Percentiles rank a stretch among this genome's conserved stretches.
These are phyloP conservation scores for Saxophila tyrrhenica DNA, from an alignment of 495 filamentous ascomycete genomes.

Conservation along the genomic window DNA sequence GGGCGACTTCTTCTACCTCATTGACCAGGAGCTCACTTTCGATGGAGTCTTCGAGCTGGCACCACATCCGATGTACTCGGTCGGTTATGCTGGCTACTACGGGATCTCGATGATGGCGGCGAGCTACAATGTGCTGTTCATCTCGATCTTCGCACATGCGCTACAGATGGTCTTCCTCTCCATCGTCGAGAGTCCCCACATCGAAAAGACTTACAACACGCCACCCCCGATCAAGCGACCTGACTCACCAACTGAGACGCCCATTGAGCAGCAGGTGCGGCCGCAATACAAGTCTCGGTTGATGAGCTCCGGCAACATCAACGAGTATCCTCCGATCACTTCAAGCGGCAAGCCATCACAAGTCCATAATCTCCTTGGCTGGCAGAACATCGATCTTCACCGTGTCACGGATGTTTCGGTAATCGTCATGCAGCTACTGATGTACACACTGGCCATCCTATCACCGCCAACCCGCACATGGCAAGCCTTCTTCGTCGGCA, in stretches of 20 bases:
- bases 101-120: constrained; percentile 98
- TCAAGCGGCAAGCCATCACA: constrained; percentile 44
- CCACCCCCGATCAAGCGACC: constrained; percentile 54
- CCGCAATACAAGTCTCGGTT: constrained; percentile 23
- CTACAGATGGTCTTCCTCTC: constrained; percentile 88
- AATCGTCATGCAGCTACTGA: constrained; percentile 59
- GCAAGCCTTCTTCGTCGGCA: constrained; percentile 66
- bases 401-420: constrained; percentile 73
- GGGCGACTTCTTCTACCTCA: constrained; percentile 98
- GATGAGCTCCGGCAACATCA: constrained; percentile 13
- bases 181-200: constrained; percentile 89
- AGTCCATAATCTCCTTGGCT: constrained; percentile 68
- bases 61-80: constrained; percentile 98
- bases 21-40: constrained; percentile 95
- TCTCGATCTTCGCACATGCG: constrained; percentile 89
- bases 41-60: constrained; percentile 95
- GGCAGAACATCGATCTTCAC: constrained; percentile 77
- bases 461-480: constrained; percentile 67
- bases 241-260: constrained; percentile 6
- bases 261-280: constrained; percentile 2
- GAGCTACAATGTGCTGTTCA: constrained; percentile 92
- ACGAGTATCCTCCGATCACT: constrained; percentile 11
- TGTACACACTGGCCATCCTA: constrained; percentile 56
- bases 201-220: constrained; percentile 94
- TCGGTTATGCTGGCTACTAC: constrained; percentile 96